Evolutionary conservation across 2,329 filamentous ascomycete species (phyloP).

Genomic region (Incumbomyces delicatus): DNA sequence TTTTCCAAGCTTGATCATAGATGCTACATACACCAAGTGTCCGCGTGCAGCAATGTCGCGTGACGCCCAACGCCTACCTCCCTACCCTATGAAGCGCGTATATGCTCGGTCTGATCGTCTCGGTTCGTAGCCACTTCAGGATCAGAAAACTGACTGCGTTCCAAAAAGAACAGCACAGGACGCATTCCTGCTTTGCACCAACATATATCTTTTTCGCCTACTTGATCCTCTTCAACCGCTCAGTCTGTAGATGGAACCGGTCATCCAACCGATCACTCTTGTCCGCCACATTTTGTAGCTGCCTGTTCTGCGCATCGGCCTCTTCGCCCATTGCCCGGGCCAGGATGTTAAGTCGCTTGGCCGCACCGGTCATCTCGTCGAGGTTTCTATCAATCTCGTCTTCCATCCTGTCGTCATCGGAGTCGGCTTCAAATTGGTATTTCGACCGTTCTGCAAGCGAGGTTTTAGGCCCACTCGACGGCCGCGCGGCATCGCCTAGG

Average conservation of each 20-base stretch:
- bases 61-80: too few species aligned
- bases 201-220: too few species aligned
- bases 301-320: constrained; percentile 65
- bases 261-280: constrained; percentile 40
- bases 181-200: too few species aligned
- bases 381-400: constrained; percentile 60
- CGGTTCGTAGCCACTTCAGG: too few species aligned
- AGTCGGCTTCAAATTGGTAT: constrained; percentile 70
- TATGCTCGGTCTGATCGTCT: too few species aligned
- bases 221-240: constrained; percentile 20
- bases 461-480: constrained; percentile 31
- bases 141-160: too few species aligned
- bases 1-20: too few species aligned
- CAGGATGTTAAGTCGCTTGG: constrained; percentile 61
- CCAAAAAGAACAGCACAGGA: too few species aligned
- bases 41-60: too few species aligned
- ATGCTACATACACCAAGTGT: too few species aligned
- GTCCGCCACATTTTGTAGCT: constrained; percentile 64
- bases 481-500: constrained; percentile 44
- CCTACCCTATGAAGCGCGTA: too few species aligned
- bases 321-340: constrained; percentile 66
- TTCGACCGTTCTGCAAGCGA: constrained; percentile 56
- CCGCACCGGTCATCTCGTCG: constrained; percentile 50
- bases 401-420: constrained; percentile 59
- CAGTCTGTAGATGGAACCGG: constrained; percentile 19